Percentiles rank a stretch among this genome's conserved stretches.
Evolutionary conservation across 768 basidiomycete genomes (phyloP).

Genomic region (Zangia roseola): DNA sequence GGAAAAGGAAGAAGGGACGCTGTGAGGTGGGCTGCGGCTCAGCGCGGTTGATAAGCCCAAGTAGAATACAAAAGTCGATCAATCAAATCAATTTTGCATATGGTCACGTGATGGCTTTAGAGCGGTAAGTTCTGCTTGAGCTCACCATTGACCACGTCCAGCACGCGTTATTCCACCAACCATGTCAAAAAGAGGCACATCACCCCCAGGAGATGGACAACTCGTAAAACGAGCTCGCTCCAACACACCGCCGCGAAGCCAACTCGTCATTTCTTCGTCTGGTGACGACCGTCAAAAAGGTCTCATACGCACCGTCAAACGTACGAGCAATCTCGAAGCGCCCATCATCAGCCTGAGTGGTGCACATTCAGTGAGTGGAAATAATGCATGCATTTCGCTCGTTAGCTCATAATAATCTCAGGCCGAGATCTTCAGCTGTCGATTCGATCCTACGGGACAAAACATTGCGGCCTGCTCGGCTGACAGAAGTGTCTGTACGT

Average conservation of each 20-base stretch:
- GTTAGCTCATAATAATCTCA: constrained; percentile 21
- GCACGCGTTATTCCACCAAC: background rate
- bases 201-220: constrained; percentile 50
- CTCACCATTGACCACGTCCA: no score
- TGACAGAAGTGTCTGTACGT: constrained; percentile 88
- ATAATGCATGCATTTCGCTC: background rate
- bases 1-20: constrained; percentile 63
- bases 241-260: constrained; percentile 52
- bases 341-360: constrained; percentile 91
- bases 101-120: no score
- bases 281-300: constrained; percentile 74
- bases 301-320: constrained; percentile 78
- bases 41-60: constrained; percentile 19
- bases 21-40: constrained; percentile 48
- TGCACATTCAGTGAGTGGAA: constrained; percentile 71
- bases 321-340: constrained; percentile 91
- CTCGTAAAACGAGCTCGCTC: constrained; percentile 64
- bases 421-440: constrained; percentile 88
- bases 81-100: no score
- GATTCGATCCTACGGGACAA: constrained; percentile 93
- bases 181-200: constrained; percentile 74
- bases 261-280: constrained; percentile 75
- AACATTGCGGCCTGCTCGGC: constrained; percentile 91
- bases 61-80: no score
- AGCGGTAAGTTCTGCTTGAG: no score